phyloP scores from a whole-genome alignment of 768 basidiomycete genomes.

The Trametes villosa region DNA sequence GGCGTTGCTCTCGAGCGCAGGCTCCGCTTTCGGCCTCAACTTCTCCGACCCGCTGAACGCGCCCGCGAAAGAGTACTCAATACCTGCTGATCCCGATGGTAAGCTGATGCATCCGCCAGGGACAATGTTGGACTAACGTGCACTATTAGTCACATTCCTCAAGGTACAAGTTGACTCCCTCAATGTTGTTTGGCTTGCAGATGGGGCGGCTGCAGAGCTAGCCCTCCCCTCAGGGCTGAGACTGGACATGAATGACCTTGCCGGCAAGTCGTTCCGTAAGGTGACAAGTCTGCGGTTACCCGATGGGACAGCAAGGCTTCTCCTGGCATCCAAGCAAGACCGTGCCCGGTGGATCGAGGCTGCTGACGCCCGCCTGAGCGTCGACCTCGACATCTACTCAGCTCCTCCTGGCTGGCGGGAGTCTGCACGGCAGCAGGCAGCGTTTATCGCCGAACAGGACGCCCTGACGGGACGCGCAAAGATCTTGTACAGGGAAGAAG shows the following conservation, averaged over 20 bases:
- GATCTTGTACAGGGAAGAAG: slow-evolving; percentile 48
- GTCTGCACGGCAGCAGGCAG: slow-evolving; percentile 55
- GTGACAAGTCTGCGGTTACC: slow-evolving; percentile 65
- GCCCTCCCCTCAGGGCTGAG: slow-evolving; percentile 61
- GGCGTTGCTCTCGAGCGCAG: slow-evolving; percentile 53
- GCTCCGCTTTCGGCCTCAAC: slow-evolving; percentile 65
- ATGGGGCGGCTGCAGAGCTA: slow-evolving; percentile 57
- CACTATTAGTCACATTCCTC: slow-evolving; percentile 75
- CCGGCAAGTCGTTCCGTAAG: slow-evolving; percentile 67
- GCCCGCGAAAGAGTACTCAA: slow-evolving; percentile 69
- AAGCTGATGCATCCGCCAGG: slow-evolving; percentile 29
- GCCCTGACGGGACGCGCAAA: slow-evolving; percentile 63
- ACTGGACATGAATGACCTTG: slow-evolving; percentile 76
- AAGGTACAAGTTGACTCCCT: slow-evolving; percentile 62
- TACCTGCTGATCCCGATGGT: slow-evolving; percentile 80
- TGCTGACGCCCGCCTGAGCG: slow-evolving; percentile 54
- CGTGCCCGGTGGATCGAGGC: slow-evolving; percentile 70
- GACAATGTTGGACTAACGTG: not conserved
- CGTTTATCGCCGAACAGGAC: slow-evolving; percentile 77
- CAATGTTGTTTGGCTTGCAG: slow-evolving; percentile 60
- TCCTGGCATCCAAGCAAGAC: slow-evolving; percentile 48
- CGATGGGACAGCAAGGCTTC: slow-evolving; percentile 48
- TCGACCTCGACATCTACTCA: slow-evolving; percentile 70
- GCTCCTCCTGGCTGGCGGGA: slow-evolving; percentile 61
- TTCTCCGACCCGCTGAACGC: slow-evolving; percentile 81